Conservation (phyloP, 768 basidiomycete species). For the Ramaria sp. region DNA sequence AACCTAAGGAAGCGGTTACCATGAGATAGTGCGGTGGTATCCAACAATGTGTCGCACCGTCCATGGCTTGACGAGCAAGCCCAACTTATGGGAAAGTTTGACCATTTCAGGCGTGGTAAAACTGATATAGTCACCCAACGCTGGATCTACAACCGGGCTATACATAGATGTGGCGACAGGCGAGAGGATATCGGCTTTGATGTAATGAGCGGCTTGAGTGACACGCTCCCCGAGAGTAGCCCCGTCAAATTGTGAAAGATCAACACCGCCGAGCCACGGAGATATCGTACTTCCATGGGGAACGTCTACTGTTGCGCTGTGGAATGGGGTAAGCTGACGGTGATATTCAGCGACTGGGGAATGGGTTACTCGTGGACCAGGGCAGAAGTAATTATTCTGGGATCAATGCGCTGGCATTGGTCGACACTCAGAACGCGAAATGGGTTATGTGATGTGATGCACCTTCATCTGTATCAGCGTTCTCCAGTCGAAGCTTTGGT, state of each 20-base stretch:
- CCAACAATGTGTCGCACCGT: conserved; percentile 36
- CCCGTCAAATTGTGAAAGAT: conserved; percentile 54
- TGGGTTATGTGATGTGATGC: neutral
- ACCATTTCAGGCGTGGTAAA: conserved; percentile 67
- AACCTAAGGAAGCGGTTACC: conserved; percentile 28
- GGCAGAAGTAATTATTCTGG: conserved; percentile 46
- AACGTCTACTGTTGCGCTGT: conserved; percentile 12
- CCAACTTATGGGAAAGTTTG: conserved; percentile 48
- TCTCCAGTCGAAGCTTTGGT: conserved; percentile 78
- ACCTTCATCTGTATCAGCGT: conserved; percentile 65
- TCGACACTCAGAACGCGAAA: neutral
- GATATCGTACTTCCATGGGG: conserved; percentile 33
- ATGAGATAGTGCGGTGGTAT: no score
- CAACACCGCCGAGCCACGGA: conserved; percentile 60
- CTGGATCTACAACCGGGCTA: conserved; percentile 33
- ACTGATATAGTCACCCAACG: conserved; percentile 31
- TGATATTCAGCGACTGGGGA: neutral
- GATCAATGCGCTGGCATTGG: conserved; percentile 36
- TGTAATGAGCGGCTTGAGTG: conserved; percentile 55
- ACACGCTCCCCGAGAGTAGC: conserved; percentile 44
- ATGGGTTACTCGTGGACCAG: conserved; percentile 42
- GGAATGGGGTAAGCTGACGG: neutral
- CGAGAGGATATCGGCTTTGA: conserved; percentile 59
- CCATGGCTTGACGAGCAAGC: conserved; percentile 60
- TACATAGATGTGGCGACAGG: conserved; percentile 30